Percentiles rank a stretch among this genome's conserved stretches.
These are phyloP conservation scores for Globisporangium sylvaticum DNA, from an alignment of 352 stramenopile species.

Conservation along the genomic window DNA sequence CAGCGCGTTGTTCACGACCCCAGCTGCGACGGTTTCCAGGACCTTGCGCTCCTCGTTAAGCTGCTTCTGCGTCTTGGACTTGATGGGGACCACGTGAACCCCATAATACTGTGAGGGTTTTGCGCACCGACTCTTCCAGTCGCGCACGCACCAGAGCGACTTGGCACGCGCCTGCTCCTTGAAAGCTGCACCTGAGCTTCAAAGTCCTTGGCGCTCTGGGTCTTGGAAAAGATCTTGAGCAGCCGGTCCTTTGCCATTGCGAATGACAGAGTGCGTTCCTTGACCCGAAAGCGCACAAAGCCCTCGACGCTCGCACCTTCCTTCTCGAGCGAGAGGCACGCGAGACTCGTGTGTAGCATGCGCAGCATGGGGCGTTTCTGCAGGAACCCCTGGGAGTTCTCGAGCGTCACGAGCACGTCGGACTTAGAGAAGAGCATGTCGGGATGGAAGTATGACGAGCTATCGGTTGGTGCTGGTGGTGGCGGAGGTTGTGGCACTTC, in stretches of 20 bases:
- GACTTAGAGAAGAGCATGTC: constrained; percentile 56
- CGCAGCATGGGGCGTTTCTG: constrained; percentile 54
- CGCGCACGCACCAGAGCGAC: constrained; percentile 61
- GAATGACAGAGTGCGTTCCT: constrained; percentile 43
- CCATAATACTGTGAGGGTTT: constrained; percentile 47
- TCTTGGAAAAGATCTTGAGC: constrained; percentile 33
- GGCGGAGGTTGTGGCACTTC: not conserved
- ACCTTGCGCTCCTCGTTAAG: constrained; percentile 30
- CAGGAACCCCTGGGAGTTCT: constrained; percentile 36
- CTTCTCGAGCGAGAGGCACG: constrained; percentile 54
- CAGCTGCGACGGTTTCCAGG: constrained; percentile 21
- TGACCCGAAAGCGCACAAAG: constrained; percentile 50
- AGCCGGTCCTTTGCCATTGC: constrained; percentile 16
- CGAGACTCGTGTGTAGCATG: constrained; percentile 46
- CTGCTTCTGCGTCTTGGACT: constrained; percentile 36
- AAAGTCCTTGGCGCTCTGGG: constrained; percentile 27
- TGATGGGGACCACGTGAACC: constrained; percentile 44
- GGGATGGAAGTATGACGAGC: constrained; percentile 16
- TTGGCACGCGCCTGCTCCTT: constrained; percentile 33
- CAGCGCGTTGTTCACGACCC: constrained; percentile 32
- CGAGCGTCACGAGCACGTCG: constrained; percentile 45
- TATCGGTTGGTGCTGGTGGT: not conserved
- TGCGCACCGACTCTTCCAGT: constrained; percentile 36
- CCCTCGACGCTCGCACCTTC: constrained; percentile 39
- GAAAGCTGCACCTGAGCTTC: constrained; percentile 38